Percentiles rank a stretch among this genome's conserved stretches.
Evolutionary conservation across 345 rosid genomes (phyloP).

Genomic region (Eucalyptus marginata): DNA sequence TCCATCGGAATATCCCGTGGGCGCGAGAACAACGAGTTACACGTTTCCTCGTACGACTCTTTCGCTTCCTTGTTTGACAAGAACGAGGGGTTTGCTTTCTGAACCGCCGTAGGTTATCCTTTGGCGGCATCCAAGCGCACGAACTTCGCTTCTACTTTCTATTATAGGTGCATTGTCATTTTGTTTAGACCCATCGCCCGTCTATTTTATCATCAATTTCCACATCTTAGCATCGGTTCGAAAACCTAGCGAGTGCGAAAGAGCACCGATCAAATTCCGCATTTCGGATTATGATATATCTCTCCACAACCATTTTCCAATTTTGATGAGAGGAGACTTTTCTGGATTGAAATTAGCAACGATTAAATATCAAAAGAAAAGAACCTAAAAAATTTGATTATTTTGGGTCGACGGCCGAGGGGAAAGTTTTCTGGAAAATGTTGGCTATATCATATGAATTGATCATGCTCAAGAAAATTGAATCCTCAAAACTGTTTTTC

Average conservation of each 20-base stretch:
- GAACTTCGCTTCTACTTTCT: background rate
- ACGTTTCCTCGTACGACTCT: background rate
- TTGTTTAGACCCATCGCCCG: background rate
- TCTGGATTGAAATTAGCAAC: background rate
- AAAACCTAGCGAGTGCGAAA: background rate
- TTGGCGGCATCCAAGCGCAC: background rate
- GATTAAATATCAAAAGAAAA: background rate
- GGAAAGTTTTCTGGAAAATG: background rate
- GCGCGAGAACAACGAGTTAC: background rate
- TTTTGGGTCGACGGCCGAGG: background rate
- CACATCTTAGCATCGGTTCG: background rate
- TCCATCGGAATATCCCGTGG: background rate
- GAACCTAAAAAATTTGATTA: background rate
- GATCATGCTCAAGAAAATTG: background rate
- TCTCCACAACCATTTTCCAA: background rate
- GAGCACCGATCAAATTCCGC: background rate
- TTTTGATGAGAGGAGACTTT: background rate
- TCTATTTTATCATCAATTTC: background rate
- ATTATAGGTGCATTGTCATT: background rate
- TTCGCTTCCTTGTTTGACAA: background rate
- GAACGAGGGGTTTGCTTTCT: background rate
- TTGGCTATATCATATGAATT: background rate
- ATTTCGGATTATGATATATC: background rate
- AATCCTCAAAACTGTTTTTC: background rate
- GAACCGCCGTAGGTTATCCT: background rate